These are phyloP conservation scores for Canavalia ensiformis DNA, from an alignment of 306 rosid genomes.

Conservation along the genomic window DNA sequence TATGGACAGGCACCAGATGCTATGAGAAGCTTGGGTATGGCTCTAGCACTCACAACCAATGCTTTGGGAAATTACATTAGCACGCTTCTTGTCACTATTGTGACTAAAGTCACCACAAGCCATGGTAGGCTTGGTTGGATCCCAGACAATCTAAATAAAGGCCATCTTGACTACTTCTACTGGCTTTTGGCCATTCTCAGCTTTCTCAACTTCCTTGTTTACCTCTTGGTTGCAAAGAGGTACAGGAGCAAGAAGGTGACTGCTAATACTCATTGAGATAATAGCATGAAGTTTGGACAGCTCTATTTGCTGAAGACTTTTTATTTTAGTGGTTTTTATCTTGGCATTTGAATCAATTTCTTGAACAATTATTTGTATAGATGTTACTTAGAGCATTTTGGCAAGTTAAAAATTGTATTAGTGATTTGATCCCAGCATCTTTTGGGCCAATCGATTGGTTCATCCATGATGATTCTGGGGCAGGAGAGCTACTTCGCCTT, in stretches of 20 bases:
- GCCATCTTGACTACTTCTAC: conserved; percentile 86
- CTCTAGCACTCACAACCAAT: conserved; percentile 76
- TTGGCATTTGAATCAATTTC: neutral
- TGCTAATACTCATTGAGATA: conserved; percentile 36
- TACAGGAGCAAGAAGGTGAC: conserved; percentile 68
- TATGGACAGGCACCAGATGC: conserved; percentile 90
- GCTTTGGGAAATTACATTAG: conserved; percentile 82
- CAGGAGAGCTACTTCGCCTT: neutral
- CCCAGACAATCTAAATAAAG: conserved; percentile 79
- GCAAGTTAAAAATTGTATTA: neutral
- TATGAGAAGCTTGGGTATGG: conserved; percentile 84
- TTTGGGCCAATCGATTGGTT: neutral
- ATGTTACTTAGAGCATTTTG: conserved; percentile 4
- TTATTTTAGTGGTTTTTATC: neutral
- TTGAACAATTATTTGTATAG: conserved; percentile 18
- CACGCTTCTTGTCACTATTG: conserved; percentile 74
- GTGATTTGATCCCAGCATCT: conserved; percentile 6
- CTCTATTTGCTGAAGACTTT: conserved; percentile 9
- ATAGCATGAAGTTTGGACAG: neutral
- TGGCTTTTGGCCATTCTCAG: conserved; percentile 79
- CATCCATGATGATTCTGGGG: neutral
- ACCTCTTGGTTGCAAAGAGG: conserved; percentile 68
- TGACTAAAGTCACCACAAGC: conserved; percentile 64
- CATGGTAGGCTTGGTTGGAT: conserved; percentile 85
- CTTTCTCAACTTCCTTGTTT: conserved; percentile 65